Conservation (phyloP, 768 basidiomycete genomes). For the Mycena polygramma region DNA sequence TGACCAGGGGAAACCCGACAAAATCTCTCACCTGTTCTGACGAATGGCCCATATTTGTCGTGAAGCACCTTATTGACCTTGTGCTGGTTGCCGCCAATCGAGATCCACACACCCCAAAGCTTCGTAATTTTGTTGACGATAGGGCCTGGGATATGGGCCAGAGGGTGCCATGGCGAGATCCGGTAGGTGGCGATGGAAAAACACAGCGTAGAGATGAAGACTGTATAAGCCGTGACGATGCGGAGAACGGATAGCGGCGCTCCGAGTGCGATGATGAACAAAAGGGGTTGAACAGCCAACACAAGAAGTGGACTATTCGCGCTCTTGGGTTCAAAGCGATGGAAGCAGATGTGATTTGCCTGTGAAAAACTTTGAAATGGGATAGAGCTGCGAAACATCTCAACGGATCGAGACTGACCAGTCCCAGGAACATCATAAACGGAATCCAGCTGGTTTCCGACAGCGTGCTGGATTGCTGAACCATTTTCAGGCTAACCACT, state of each 20-base stretch:
- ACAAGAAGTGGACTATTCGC: conserved; percentile 27
- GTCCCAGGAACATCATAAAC: conserved; percentile 5
- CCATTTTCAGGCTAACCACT: not conserved
- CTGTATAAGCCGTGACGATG: conserved; percentile 29
- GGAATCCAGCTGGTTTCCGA: conserved; percentile 6
- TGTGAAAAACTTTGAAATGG: not conserved
- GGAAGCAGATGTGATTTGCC: conserved; percentile 40
- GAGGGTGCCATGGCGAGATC: conserved; percentile 54
- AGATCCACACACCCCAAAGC: conserved; percentile 42
- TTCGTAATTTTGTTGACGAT: conserved; percentile 44
- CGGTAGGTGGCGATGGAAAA: conserved; percentile 50
- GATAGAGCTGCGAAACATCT: not conserved
- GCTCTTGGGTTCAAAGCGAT: conserved; percentile 41
- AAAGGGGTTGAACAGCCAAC: conserved; percentile 36
- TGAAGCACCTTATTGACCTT: conserved; percentile 47
- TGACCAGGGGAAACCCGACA: conserved; percentile 3
- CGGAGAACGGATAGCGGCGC: conserved; percentile 1
- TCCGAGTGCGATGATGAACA: conserved; percentile 11
- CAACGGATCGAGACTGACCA: conserved; percentile 7
- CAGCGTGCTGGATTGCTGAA: not conserved
- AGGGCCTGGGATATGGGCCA: conserved; percentile 52
- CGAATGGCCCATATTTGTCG: conserved; percentile 51
- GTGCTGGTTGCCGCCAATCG: conserved; percentile 46
- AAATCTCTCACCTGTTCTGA: conserved; percentile 47
- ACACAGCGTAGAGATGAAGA: conserved; percentile 34